Evolutionary conservation across 2,329 filamentous ascomycete genomes (phyloP), one percentile per base, ranked within the genome.

Genomic region (Fusarium tjaetaba): DNA sequence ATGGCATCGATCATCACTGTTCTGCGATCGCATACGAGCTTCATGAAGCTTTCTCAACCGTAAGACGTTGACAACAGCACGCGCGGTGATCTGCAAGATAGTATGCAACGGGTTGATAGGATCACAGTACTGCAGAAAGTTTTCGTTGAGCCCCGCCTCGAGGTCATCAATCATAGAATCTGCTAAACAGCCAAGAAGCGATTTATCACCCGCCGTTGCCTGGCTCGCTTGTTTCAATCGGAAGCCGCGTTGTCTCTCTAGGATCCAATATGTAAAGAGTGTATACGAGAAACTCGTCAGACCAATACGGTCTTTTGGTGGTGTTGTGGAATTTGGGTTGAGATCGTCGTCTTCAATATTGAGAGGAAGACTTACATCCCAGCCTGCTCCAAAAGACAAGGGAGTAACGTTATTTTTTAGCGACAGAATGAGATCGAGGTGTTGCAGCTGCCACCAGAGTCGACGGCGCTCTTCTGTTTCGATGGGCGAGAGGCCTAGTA

Each of bases 391-490:
- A 26, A 71, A 71, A 0, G 69, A 71, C 9, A 71, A 14, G 1
- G 69, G 62, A 1, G 69, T 68, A 0, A 71, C 62, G 1, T 64
- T 69, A 1, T 59, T 71, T 1, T 71, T 71, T 0, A 71, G 39
- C 0, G 62, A 68, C 0, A 71, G 39, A 7, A 63, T 48, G 0
- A 72, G 52, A 10, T 72, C 70, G 3, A 72, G 58, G 13, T 72
- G 59, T 16, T 65, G 70, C 0, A 72, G 41, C 11, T 72, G 64
- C 70, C 70, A 72, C 70, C 69, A 72, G 1, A 72, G 7, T 38
- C 69, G 55, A 18, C 70, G 49, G 2, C 64, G 64, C 3, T 72
- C 64, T n/a, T 72, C 70, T 28, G 70, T 72, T 49, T 72, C 58
- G 18, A 60, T 39, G 0, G 64, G 49, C 0, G 58, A 53, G 1